Evolutionary conservation across 2,329 filamentous ascomycete genomes (phyloP).

Genomic region (Nothopassalora personata): DNA sequence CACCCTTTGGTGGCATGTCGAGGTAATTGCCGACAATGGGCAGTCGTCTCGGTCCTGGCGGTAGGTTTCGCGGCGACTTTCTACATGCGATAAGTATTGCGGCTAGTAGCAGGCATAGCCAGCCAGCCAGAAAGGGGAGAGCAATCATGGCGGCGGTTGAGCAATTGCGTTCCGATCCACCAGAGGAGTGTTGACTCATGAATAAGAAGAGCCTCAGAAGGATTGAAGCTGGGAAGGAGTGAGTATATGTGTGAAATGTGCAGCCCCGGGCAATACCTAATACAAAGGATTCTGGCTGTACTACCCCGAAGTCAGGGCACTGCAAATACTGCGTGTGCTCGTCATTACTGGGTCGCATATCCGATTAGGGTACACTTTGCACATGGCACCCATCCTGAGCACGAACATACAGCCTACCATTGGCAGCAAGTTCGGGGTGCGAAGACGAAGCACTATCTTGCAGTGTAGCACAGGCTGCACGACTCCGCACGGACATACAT

Average conservation of each 20-base stretch:
- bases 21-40: slow-evolving; percentile 23
- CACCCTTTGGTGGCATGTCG: slow-evolving; percentile 23
- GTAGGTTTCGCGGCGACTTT: slow-evolving; percentile 5
- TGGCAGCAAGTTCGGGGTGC: not conserved
- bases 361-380: too few relatives aligned
- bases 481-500: not conserved
- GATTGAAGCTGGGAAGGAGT: too few relatives aligned
- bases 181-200: too few relatives aligned
- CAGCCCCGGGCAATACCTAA: too few relatives aligned
- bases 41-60: slow-evolving; percentile 21
- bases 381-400: too few relatives aligned
- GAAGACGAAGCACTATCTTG: not conserved
- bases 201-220: too few relatives aligned
- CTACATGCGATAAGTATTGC: not conserved
- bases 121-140: not conserved
- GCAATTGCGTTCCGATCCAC: too few relatives aligned
- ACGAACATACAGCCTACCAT: not conserved
- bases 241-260: too few relatives aligned
- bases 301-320: too few relatives aligned
- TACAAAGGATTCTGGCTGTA: too few relatives aligned
- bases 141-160: not conserved
- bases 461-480: not conserved
- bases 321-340: too few relatives aligned
- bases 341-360: too few relatives aligned
- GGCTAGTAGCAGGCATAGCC: not conserved